phyloP scores from a whole-genome alignment of 495 filamentous ascomycete species.

The Aspergillus wentii region DNA sequence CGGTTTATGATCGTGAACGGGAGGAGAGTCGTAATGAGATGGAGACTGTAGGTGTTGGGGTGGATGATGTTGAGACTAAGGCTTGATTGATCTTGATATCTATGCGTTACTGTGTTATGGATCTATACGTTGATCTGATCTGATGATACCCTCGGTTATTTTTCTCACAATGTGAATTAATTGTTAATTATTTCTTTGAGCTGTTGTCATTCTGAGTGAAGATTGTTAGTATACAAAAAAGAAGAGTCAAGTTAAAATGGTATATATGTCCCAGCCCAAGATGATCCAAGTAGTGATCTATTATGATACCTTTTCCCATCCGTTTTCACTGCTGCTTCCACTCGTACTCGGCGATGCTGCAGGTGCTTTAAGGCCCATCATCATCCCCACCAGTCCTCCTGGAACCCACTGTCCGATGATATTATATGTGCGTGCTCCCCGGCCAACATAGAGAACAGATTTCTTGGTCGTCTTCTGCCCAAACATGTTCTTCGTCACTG shows the following conservation, averaged over 20 bases:
- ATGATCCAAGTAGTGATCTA: too few relatives aligned
- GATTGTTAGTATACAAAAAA: too few relatives aligned
- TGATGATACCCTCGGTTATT: conserved; percentile 3
- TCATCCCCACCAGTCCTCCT: conserved; percentile 72
- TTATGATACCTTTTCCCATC: conserved; percentile 35
- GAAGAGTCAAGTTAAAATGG: conserved; percentile 1
- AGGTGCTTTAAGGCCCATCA: conserved; percentile 65
- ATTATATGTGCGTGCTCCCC: conserved; percentile 78
- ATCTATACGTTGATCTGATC: too few relatives aligned
- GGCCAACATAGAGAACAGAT: conserved; percentile 66
- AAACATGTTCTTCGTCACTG: conserved; percentile 29
- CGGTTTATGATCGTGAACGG: conserved; percentile 13
- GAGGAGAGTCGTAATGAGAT: conserved; percentile 7
- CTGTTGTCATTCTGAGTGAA: too few relatives aligned
- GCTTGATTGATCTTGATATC: background rate
- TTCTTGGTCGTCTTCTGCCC: conserved; percentile 34
- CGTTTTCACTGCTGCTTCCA: conserved; percentile 33
- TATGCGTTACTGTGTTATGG: too few relatives aligned
- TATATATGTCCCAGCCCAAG: too few relatives aligned
- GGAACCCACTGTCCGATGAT: conserved; percentile 84
- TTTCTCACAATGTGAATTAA: too few relatives aligned
- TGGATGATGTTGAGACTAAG: too few relatives aligned
- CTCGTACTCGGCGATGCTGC: conserved; percentile 17
- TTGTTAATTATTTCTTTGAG: too few relatives aligned
- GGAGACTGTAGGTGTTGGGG: conserved; percentile 7